Base-by-base conservation (phyloP, 768 basidiomycete genomes). In the Coprinopsis marcescibilis region DNA sequence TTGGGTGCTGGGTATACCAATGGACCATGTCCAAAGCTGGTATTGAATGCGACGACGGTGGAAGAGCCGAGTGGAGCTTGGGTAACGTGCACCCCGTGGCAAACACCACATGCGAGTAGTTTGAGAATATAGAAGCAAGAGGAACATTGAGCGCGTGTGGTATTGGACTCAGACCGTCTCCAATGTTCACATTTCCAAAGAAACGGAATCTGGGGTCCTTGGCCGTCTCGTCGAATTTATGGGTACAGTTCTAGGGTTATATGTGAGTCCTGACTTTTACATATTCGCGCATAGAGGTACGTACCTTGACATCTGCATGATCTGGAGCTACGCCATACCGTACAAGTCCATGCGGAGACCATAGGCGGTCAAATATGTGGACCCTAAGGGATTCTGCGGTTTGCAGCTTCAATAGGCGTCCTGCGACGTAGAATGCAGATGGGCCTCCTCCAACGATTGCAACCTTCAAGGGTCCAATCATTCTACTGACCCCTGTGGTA, bases 321-420 rank as follows among this genome's bases (percentile, higher is more conserved):
- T 98, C 95, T 35, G 95, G 95, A 10, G 96, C 95, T 12, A 99
- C 94, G 0, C 96, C 94, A 58, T 94, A 99, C 36, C 96, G 73
- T 3, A 96, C 93, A 1, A 98, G 75, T 0, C 96, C 96, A 60
- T 96, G 89, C 10, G 95, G 95, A 23, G 91, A 83, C 78, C 94
- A 97, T 10, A 95, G 73, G 26, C 90, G 76, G 67, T 99, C 95
- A 61, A 81, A 99, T 59, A 99, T 65, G 61, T 98, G 91, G 12
- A 97, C 77, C 2, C 70, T 58, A n/a, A 76, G 54, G 17, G 60
- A 58, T 11, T 58, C 49, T 23, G 54, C 59, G n/a, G 56, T 51
- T 58, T 56, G 55, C 63, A 77, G 68, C 19, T 83, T 78, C 36
- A 97, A 73, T n/a, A 97, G 62, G 2, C 94, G 72, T 3, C 89